Evolutionary conservation across 2,329 filamentous ascomycete genomes (phyloP), one percentile per base, ranked within the genome.

Genomic region (Aspergillus arachidicola): DNA sequence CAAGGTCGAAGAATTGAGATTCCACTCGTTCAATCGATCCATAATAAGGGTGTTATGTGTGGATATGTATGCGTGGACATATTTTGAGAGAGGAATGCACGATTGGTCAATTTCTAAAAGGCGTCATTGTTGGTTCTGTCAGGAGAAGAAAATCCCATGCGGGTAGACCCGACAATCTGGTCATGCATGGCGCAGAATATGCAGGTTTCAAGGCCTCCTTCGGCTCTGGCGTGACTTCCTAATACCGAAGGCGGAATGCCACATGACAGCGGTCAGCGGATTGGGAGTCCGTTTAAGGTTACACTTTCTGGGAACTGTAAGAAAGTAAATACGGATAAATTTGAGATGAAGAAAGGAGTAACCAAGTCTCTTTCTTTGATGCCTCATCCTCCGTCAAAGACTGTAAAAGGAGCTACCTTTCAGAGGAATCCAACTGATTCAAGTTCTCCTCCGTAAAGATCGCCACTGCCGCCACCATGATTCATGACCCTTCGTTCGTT

Each of bases 111-210:
- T 32, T 55, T 26, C 51, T 4, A 38, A 19, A 14, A 55, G 23
- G 51, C 32, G 21, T 36, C 10, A 32, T 54, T 30, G 16, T 36
- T 36, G 34, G 34, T 16, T 6, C 14, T 16, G 34, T n/a, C 21
- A 12, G 34, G 48, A 41, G 43, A 30, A 57, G 32, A 7, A 19
- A 16, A 41, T n/a, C 54, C 38, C 45, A 63, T 62, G 58, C 58
- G 57, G 60, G 59, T 58, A 60, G 60, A 67, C 61, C 68, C 68
- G 65, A 69, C 62, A 67, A 50, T 64, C 53, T 66, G 65, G 68
- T 64, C 58, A 63, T 63, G 63, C 66, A 62, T 45, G 43, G 36
- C 19, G 32, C 21, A n/a, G 12, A 32, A 45, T 36, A 43, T 32
- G 30, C 53, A 34, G 28, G 45, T 51, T 30, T n/a, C 46, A 51